phyloP scores from a whole-genome alignment of 371 early-diverging fungal species.

The Lichtheimia ramosa region DNA sequence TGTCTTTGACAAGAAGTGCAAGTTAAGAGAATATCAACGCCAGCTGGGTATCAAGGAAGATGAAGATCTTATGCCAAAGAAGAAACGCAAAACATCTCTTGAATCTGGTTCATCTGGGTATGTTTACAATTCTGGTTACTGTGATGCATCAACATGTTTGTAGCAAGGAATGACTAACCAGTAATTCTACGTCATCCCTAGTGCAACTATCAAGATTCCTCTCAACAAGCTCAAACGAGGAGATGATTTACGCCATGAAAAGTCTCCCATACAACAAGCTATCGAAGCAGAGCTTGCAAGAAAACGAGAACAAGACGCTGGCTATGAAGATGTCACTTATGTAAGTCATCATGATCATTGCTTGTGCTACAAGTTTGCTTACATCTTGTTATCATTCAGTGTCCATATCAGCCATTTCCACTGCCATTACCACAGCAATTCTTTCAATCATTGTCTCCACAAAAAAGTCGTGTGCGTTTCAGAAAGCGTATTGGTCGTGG shows the following conservation, averaged over 20 bases:
- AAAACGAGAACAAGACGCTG: slow-evolving; percentile 52
- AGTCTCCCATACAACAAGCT: slow-evolving; percentile 36
- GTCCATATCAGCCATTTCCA: slow-evolving; percentile 53
- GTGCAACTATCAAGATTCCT: slow-evolving; percentile 59
- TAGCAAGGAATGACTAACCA: too few species aligned
- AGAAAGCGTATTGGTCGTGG: slow-evolving; percentile 62
- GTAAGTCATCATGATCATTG: slow-evolving; percentile 30
- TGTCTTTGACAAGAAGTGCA: slow-evolving; percentile 58
- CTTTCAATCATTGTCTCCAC: slow-evolving; percentile 25
- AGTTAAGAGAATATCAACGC: slow-evolving; percentile 57
- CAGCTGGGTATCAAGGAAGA: slow-evolving; percentile 59
- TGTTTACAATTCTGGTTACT: neutral
- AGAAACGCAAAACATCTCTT: slow-evolving; percentile 34
- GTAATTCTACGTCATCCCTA: slow-evolving; percentile 13
- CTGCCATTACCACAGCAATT: slow-evolving; percentile 37
- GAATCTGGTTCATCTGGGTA: slow-evolving; percentile 31
- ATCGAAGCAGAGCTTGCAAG: slow-evolving; percentile 54
- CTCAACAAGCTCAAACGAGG: slow-evolving; percentile 44
- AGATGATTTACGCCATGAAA: slow-evolving; percentile 32
- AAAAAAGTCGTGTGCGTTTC: slow-evolving; percentile 26
- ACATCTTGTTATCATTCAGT: slow-evolving; percentile 21
- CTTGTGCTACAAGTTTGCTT: slow-evolving; percentile 32
- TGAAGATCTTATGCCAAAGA: slow-evolving; percentile 43
- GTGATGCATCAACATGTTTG: slow-evolving; percentile 1
- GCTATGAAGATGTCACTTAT: slow-evolving; percentile 55